Base-by-base conservation (phyloP, 1,284 basidiomycete genomes). In the Xerocomus subilludens region DNA sequence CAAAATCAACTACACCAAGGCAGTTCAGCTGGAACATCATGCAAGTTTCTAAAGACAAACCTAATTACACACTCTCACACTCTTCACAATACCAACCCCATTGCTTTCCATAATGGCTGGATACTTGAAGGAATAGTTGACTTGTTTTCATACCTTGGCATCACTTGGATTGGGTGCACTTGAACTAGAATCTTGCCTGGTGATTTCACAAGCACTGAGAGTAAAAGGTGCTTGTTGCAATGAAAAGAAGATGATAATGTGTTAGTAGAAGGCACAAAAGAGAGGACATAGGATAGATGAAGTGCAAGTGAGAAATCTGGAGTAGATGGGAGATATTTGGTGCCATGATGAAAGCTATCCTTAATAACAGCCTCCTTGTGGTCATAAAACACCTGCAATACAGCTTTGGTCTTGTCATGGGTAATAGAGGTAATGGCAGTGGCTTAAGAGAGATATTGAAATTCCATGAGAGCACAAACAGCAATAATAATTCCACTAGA, bases 41-140 rank as follows among this genome's bases (percentile, higher is more conserved):
- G n/a, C n/a, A n/a, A n/a, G 79, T 93, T 91, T 6, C 91, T 91
- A 51, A 88, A 86, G 63, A 84, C 82, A 79, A 91, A 86, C 51
- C 84, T 82, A 5, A 84, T 84, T 25, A 92, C 90, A 1, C 85
- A 88, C 63, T 85, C 85, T 13, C 91, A 91, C 51, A 92, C 80
- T 64, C 86, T 87, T 87, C 33, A 93, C 88, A 8, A 87, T 84
- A 21, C 92, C 92, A 42, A 89, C 87, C 63, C 87, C 88, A 78
- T 94, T 92, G 30, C 83, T 86, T 11, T 92, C 92, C 20, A 90
- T 81, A 14, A 89, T 82, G 16, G 86, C 84, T 18, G 90, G 87
- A 67, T 84, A 87, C 36, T 79, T 81, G 55, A 83, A 80, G 35
- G 84, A 76, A 72, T 85, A 81, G 55, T 82, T 74, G 1, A 81